Conservation (phyloP, 805 yeast genomes). For the Metschnikowia henanensis region DNA sequence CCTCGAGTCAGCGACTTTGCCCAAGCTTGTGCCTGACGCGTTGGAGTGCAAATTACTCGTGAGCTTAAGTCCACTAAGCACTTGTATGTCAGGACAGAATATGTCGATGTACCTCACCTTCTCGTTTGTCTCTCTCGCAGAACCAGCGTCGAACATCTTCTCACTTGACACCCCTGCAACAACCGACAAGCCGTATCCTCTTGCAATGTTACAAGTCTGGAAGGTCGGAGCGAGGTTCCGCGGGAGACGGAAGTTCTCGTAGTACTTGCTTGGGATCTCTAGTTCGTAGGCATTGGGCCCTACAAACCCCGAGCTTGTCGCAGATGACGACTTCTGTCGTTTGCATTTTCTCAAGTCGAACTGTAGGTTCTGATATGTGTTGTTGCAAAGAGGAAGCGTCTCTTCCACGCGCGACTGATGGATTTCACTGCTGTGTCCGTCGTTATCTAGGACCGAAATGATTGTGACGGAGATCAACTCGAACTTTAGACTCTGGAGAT, state of each 20-base stretch:
- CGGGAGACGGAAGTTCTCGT: conserved; percentile 45
- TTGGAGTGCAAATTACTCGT: conserved; percentile 22
- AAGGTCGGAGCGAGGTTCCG: conserved; percentile 54
- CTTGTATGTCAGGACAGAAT: conserved; percentile 30
- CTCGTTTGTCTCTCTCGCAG: conserved; percentile 16
- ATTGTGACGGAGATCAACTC: conserved; percentile 29
- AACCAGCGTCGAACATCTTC: conserved; percentile 20
- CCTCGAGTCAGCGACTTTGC: conserved; percentile 3
- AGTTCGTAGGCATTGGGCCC: conserved; percentile 33
- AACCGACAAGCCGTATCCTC: conserved; percentile 42
- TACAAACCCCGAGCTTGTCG: conserved; percentile 17
- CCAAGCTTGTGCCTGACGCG: conserved; percentile 24
- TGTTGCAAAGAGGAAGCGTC: conserved; percentile 28
- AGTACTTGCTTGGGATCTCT: conserved; percentile 44
- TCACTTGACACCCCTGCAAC: conserved; percentile 27
- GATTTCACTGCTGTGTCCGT: conserved; percentile 21
- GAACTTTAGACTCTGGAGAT: conserved; percentile 40
- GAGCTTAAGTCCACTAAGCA: conserved; percentile 32
- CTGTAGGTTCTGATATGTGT: conserved; percentile 33
- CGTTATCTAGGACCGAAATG: conserved; percentile 22
- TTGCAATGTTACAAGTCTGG: conserved; percentile 52
- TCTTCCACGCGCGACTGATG: conserved; percentile 30
- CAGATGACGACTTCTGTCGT: conserved; percentile 25
- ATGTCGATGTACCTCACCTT: conserved; percentile 32
- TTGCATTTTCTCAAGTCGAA: conserved; percentile 40